Evolutionary conservation across 1,139 yeast species (phyloP).

Genomic region (Lodderomyces theae): DNA sequence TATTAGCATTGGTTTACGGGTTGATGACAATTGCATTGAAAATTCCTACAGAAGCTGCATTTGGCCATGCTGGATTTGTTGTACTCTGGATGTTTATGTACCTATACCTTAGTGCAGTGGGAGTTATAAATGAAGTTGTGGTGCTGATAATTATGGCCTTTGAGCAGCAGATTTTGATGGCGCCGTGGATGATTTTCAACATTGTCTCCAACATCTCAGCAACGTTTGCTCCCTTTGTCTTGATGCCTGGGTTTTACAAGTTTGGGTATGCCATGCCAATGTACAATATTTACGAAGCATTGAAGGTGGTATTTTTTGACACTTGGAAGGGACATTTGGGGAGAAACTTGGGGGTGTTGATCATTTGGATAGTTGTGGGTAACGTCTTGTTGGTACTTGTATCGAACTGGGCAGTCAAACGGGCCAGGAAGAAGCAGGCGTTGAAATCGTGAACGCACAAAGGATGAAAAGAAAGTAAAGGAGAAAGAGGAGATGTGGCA

Average conservation of each 20-base stretch:
- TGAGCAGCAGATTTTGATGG: slow-evolving; percentile 47
- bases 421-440: slow-evolving; percentile 7
- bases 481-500: not conserved
- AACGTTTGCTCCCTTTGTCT: slow-evolving; percentile 56
- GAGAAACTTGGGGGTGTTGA: slow-evolving; percentile 53
- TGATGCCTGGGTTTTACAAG: slow-evolving; percentile 52
- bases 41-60: slow-evolving; percentile 49
- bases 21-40: slow-evolving; percentile 61
- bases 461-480: too few species aligned
- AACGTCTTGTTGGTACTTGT: slow-evolving; percentile 21
- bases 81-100: slow-evolving; percentile 64
- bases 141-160: slow-evolving; percentile 44
- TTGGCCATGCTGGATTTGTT: slow-evolving; percentile 61
- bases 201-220: slow-evolving; percentile 60
- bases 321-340: slow-evolving; percentile 58
- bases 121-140: slow-evolving; percentile 62
- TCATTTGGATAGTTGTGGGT: slow-evolving; percentile 57
- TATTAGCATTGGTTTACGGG: slow-evolving; percentile 54
- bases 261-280: slow-evolving; percentile 69
- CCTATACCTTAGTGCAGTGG: slow-evolving; percentile 58
- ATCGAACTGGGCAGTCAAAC: slow-evolving; percentile 12
- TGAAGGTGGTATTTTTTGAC: slow-evolving; percentile 55
- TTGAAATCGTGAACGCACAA: too few species aligned
- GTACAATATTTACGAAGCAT: slow-evolving; percentile 54
- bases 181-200: slow-evolving; percentile 63